Base-by-base conservation (phyloP, 2,329 filamentous ascomycete genomes). In the Ophiostoma novo-ulmi region DNA sequence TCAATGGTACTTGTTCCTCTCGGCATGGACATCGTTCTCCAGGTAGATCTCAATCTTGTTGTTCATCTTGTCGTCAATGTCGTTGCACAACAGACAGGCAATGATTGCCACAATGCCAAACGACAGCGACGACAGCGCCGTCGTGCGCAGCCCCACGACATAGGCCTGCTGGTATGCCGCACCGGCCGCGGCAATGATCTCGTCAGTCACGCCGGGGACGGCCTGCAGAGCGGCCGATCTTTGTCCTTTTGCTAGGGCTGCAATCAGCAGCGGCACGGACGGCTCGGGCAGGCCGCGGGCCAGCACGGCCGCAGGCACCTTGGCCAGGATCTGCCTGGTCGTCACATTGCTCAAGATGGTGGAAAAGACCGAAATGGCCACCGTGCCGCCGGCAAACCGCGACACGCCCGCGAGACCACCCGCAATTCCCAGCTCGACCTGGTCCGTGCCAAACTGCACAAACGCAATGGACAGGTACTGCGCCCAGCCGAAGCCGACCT, bases 371-470 rank as follows among this genome's bases (percentile, higher is more conserved):
- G 79, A 77, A 36, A 77, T 79, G 69, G 80, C 81, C 68, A 83
- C 78, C 11, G 80, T 77, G 35, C 81, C 81, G 64, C 80, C 81
- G 4, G 80, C 80, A 72, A 81, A 84, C 5, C 82, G 78, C 36
- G 80, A 79, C 5, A 81, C 79, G 31, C 82, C 81, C 5, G 79
- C 78, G 13, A 82, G 77, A 67, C 80, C 82, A 48, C 81, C 81
- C 58, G 77, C 78, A 17, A 82, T 79, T 17, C 83, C 83, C 0
- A 85, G 78, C 67, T 84, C 81, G 22, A 80, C 78, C 72, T 85
- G 83, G 36, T 82, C 79, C 2, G 82, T 82, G n/a, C 82, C 82
- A 71, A 84, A 80, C 74, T 84, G 83, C 6, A 80, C 82, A 72
- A 82, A 80, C 1, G 82, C 81, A 73, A 85, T 84, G 22, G 79